Conservation (phyloP, 2,329 filamentous ascomycete species). For the Seiridium unicorne region DNA sequence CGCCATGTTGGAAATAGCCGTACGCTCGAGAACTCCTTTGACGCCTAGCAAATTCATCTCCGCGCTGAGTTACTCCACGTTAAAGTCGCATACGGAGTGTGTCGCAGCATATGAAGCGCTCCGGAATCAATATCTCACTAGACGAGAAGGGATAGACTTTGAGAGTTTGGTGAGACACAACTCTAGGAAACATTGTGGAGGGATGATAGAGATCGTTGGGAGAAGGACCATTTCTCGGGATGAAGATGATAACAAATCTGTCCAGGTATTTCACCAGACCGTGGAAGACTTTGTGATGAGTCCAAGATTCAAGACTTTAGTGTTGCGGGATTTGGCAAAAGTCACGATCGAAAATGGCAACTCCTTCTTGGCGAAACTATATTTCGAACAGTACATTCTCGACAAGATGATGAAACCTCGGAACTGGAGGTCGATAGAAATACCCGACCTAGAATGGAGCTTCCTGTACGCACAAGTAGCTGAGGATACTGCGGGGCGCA, state of each 20-base stretch:
- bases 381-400: no score
- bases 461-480: not conserved
- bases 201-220: not conserved
- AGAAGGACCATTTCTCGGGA: not conserved
- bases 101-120: not conserved
- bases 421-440: no score
- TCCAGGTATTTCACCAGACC: slow-evolving; percentile 16
- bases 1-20: slow-evolving; percentile 8
- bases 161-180: not conserved
- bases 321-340: slow-evolving; percentile 5
- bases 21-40: not conserved
- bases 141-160: not conserved
- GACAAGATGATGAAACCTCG: no score
- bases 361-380: slow-evolving; percentile 6
- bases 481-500: slow-evolving; percentile 8
- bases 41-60: not conserved
- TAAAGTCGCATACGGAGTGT: not conserved
- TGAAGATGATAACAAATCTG: not conserved
- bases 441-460: no score
- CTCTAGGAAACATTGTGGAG: not conserved
- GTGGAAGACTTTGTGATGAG: not conserved
- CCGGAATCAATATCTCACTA: not conserved
- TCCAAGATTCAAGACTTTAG: not conserved
- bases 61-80: not conserved
- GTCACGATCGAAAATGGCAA: not conserved